These are phyloP conservation scores for Daldinia childiae DNA, from an alignment of 495 filamentous ascomycete species.

Conservation along the genomic window DNA sequence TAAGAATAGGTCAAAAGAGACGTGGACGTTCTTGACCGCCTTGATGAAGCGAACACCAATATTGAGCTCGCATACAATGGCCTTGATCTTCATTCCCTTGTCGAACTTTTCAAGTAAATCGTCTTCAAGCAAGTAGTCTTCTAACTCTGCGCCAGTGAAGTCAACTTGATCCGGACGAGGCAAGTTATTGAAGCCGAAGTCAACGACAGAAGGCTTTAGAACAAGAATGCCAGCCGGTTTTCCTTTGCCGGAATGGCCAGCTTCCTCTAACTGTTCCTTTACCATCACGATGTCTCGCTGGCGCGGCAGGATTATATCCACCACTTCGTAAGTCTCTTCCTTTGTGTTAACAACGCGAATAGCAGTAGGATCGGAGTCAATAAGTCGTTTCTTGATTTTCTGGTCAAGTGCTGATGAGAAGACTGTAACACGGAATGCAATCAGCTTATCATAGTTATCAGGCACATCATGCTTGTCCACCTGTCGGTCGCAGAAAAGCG, in stretches of 20 bases:
- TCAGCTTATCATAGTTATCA: conserved; percentile 27
- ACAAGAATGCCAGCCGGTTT: conserved; percentile 53
- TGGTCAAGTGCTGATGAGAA: conserved; percentile 21
- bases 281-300: conserved; percentile 35
- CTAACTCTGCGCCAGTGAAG: conserved; percentile 18
- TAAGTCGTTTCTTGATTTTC: conserved; percentile 18
- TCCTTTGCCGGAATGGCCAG: conserved; percentile 38
- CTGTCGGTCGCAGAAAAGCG: conserved; percentile 41
- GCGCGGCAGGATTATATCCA: conserved; percentile 26
- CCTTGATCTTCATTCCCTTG: conserved; percentile 79
- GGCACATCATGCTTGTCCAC: conserved; percentile 28
- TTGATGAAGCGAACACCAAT: conserved; percentile 66
- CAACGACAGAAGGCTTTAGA: conserved; percentile 49
- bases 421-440: conserved; percentile 35
- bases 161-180: conserved; percentile 51
- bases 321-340: conserved; percentile 43
- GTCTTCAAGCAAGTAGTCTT: conserved; percentile 74
- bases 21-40: conserved; percentile 66
- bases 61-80: conserved; percentile 68
- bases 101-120: conserved; percentile 68
- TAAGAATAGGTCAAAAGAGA: conserved; percentile 68
- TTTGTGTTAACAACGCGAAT: conserved; percentile 38
- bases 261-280: conserved; percentile 35
- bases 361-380: conserved; percentile 29
- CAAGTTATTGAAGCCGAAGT: conserved; percentile 51